A percentile compares a stretch with the other conserved stretches of the same genome.
phyloP scores from a whole-genome alignment of 129 eudicot species.

The Chrysanthemum makinoi region DNA sequence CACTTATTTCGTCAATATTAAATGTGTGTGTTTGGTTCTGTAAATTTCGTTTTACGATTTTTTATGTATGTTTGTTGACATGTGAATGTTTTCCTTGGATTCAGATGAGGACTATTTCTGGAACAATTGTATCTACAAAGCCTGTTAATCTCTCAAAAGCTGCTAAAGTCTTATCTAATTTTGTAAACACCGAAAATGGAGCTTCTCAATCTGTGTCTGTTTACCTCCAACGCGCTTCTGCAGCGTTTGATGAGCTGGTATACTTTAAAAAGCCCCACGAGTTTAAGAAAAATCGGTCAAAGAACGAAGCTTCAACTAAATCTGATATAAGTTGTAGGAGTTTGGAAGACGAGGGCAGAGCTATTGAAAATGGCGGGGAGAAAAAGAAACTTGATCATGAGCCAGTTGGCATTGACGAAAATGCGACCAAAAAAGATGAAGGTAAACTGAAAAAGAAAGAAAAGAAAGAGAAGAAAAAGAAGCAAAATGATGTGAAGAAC shows the following conservation, averaged over 20 bases:
- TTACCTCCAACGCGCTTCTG: conserved; percentile 48
- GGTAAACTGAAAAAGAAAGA: conserved; percentile 29
- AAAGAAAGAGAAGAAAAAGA: conserved; percentile 16
- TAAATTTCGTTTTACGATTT: neutral
- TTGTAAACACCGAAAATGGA: conserved; percentile 44
- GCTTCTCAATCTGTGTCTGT: conserved; percentile 50
- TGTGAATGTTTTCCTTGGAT: conserved; percentile 17
- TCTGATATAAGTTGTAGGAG: conserved; percentile 24
- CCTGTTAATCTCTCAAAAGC: conserved; percentile 51
- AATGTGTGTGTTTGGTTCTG: neutral
- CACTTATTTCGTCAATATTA: neutral
- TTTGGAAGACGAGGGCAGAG: conserved; percentile 15
- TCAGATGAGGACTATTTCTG: conserved; percentile 51
- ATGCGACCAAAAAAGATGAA: conserved; percentile 1
- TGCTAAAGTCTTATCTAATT: conserved; percentile 37
- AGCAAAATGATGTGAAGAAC: conserved; percentile 3
- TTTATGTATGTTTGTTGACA: neutral
- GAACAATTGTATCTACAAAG: conserved; percentile 38
- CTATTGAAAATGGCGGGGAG: conserved; percentile 15
- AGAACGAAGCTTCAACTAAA: conserved; percentile 18
- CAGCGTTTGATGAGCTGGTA: conserved; percentile 38
- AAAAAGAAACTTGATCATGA: conserved; percentile 16
- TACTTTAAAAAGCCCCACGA: conserved; percentile 31
- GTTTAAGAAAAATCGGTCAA: conserved; percentile 13
- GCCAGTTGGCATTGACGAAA: conserved; percentile 16